A percentile compares a stretch with the other conserved stretches of the same genome.
Evolutionary conservation across 768 basidiomycete species (phyloP).

Genomic region (Steccherinum ochraceum): DNA sequence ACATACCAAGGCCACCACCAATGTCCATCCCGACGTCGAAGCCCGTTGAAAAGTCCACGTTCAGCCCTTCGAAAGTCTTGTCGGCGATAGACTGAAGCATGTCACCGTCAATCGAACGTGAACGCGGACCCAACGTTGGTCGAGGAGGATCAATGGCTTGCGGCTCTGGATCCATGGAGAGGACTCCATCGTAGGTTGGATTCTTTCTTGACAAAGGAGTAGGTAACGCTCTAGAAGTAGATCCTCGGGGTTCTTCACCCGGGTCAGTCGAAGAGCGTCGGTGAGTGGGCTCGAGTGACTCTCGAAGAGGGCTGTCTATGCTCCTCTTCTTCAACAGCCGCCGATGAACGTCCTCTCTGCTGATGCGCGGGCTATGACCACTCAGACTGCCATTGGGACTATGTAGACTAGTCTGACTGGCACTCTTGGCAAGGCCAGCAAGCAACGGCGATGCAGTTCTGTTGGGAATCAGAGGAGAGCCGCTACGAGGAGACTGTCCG

Average conservation of each 20-base stretch:
- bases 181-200: constrained; percentile 26
- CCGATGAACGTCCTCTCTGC: constrained; percentile 46
- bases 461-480: constrained; percentile 11
- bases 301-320: constrained; percentile 33
- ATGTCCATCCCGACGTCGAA: constrained; percentile 11
- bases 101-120: constrained; percentile 12
- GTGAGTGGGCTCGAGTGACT: neutral
- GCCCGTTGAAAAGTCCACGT: constrained; percentile 17
- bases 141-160: constrained; percentile 28
- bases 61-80: constrained; percentile 17
- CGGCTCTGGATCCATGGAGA: constrained; percentile 26
- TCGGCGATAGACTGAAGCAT: neutral
- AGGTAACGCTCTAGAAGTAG: neutral
- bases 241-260: neutral
- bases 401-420: constrained; percentile 15
- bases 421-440: constrained; percentile 1
- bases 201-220: constrained; percentile 12
- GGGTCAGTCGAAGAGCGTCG: neutral
- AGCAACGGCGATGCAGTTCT: neutral
- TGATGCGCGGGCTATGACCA: constrained; percentile 38
- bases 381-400: constrained; percentile 18
- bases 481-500: constrained; percentile 11
- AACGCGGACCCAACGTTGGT: constrained; percentile 18
- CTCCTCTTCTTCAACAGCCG: constrained; percentile 40
- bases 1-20: constrained; percentile 1